phyloP scores from a whole-genome alignment of 2,329 filamentous ascomycete species.

The Botrytis hyacinthi region DNA sequence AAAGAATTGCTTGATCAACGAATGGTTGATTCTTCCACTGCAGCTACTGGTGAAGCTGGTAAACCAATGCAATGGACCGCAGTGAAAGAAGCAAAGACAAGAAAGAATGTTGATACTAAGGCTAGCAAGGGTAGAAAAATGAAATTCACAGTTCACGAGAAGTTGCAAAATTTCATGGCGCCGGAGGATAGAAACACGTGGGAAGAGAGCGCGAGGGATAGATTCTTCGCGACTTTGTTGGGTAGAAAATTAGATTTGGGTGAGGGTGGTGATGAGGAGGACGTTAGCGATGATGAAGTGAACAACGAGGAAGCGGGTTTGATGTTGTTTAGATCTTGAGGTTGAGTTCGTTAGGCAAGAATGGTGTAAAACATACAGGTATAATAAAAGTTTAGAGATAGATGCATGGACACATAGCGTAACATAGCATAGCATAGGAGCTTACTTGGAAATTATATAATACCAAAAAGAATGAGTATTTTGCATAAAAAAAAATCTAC shows the following conservation, averaged over 20 bases:
- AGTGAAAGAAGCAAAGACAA: conserved; percentile 73
- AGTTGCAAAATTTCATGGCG: conserved; percentile 97
- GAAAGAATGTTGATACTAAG: conserved; percentile 84
- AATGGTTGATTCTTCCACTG: conserved; percentile 60
- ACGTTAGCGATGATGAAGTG: conserved; percentile 45
- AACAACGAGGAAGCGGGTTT: conserved; percentile 38
- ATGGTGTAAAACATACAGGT: neutral
- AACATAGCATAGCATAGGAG: neutral
- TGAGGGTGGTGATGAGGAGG: conserved; percentile 54
- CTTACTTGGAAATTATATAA: neutral
- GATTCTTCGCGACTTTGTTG: conserved; percentile 72
- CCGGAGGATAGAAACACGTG: conserved; percentile 78
- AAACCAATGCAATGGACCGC: conserved; percentile 58
- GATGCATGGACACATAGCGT: neutral
- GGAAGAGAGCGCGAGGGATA: conserved; percentile 76
- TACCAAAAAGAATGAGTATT: conserved; percentile 3
- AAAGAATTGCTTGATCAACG: conserved; percentile 92
- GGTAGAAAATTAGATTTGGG: conserved; percentile 66
- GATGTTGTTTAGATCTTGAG: conserved; percentile 38
- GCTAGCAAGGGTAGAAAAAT: conserved; percentile 94
- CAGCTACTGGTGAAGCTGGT: conserved; percentile 40
- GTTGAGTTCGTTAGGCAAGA: neutral
- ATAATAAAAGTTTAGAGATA: neutral
- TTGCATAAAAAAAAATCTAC: neutral
- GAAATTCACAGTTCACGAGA: conserved; percentile 92